phyloP scores from a whole-genome alignment of 1,284 basidiomycete species.

The Moesziomyces sp. region DNA sequence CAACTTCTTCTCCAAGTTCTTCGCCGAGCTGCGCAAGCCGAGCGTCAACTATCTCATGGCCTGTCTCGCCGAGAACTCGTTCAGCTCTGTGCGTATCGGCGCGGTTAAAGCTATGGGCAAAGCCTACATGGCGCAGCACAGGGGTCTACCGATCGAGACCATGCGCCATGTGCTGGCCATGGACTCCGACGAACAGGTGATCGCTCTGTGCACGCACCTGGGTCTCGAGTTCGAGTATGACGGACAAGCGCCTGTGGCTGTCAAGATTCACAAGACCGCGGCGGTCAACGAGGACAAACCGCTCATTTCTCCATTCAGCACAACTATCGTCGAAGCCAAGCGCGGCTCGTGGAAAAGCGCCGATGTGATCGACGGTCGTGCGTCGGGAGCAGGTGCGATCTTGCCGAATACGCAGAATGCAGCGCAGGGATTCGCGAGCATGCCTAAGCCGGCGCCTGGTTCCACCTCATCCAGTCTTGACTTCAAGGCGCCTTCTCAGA shows the following conservation, averaged over 20 bases:
- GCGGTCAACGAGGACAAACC: slow-evolving; percentile 72
- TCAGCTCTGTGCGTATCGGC: slow-evolving; percentile 71
- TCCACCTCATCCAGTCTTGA: neutral
- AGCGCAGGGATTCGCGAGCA: neutral
- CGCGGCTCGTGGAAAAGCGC: slow-evolving; percentile 74
- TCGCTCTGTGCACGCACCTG: slow-evolving; percentile 65
- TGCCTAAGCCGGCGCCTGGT: neutral
- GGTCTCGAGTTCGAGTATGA: slow-evolving; percentile 66
- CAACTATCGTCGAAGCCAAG: slow-evolving; percentile 79
- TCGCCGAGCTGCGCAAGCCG: slow-evolving; percentile 69
- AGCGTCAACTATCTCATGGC: slow-evolving; percentile 71
- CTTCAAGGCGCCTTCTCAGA: neutral
- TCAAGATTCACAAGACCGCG: slow-evolving; percentile 55
- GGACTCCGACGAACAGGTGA: slow-evolving; percentile 52
- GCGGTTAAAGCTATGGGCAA: slow-evolving; percentile 71
- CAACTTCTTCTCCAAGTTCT: slow-evolving; percentile 74
- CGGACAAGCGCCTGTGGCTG: slow-evolving; percentile 12
- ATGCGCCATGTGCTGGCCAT: slow-evolving; percentile 43
- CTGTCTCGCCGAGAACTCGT: slow-evolving; percentile 72
- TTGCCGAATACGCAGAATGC: slow-evolving; percentile 1
- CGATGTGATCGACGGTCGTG: slow-evolving; percentile 80
- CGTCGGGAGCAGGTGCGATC: slow-evolving; percentile 29
- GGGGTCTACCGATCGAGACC: slow-evolving; percentile 50
- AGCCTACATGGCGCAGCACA: slow-evolving; percentile 69
- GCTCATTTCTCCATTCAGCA: slow-evolving; percentile 67